Base-by-base conservation (phyloP, 2,329 filamentous ascomycete species). In the Clonostachys rosea region DNA sequence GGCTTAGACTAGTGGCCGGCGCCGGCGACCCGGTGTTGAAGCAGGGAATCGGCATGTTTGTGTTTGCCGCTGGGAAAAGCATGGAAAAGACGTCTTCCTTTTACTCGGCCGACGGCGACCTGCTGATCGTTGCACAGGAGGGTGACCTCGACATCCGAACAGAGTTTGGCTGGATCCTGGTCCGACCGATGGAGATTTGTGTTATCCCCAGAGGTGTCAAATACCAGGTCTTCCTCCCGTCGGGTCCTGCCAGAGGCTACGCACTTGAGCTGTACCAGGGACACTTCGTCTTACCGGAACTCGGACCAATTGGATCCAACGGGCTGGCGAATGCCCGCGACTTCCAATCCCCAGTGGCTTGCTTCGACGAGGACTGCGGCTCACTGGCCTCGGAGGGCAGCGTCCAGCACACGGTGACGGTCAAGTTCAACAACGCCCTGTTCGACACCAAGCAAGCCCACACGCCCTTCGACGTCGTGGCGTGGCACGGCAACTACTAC, bases 81-180 rank as follows among this genome's bases (percentile, higher is more conserved):
- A 95, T 96, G 91, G 74, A 75, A 43, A 68, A 75, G n/a, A 78
- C 79, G 37, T 75, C 85, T 44, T 89, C 89, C 0, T 95, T 91
- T 63, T 95, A 92, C 73, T 91, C 86, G 5, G 86, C 89, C 0
- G 88, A 92, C 59, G 88, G 88, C 12, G 88, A 92, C 61, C 79
- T 89, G 56, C 66, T 91, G 47, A 83, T 92, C 51, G 86, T 92
- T 13, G 76, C 86, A 2, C 88, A 92, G 61, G 79, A 87, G 52
- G 88, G 88, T 3, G 75, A 76, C 13, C 68, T 92, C 37, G 86
- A 91, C 58, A 86, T 92, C 51, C 80, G 84, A 57, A 92, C 88
- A 2, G 88, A 92, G 64, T 73, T 91, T 43, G 89, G 88, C 42
- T 79, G 77, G 59, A 69, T 92, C 6, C 76, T 89, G 40, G 82